These are phyloP conservation scores for Pigoraptor vietnamica DNA, from an alignment of 78 protist species.

Conservation along the genomic window DNA sequence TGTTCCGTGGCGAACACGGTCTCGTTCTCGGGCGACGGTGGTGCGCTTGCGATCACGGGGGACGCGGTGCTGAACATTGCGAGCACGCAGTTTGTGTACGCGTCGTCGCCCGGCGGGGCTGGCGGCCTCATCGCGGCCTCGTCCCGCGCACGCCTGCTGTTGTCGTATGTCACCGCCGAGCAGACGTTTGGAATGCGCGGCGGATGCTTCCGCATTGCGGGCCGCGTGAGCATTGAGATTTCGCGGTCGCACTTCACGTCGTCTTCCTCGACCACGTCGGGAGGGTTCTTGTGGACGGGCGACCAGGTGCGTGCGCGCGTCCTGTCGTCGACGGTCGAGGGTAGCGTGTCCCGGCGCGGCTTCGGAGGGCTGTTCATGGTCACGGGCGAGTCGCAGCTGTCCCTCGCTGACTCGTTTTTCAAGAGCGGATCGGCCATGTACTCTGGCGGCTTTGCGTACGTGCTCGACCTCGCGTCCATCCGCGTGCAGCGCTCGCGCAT, in stretches of 20 bases:
- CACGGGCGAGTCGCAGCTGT: not conserved
- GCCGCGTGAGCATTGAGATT: not conserved
- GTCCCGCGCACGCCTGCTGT: not conserved
- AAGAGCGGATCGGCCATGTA: not conserved
- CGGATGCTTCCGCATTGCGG: not conserved
- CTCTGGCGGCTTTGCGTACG: not conserved
- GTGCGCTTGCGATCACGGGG: not conserved
- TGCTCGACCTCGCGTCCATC: not conserved
- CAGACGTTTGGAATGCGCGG: not conserved
- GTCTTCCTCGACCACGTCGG: not conserved
- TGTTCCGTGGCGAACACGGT: not conserved
- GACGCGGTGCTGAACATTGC: not conserved
- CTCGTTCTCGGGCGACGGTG: not conserved
- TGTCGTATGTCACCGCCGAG: not conserved
- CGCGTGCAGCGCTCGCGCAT: not conserved
- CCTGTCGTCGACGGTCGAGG: not conserved
- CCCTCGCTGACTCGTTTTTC: not conserved
- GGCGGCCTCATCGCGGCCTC: not conserved
- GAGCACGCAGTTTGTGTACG: not conserved
- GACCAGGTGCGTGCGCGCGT: not conserved
- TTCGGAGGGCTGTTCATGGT: not conserved
- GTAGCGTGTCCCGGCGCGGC: not conserved
- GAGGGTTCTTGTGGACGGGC: not conserved
- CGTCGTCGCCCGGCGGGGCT: not conserved
- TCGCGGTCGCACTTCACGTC: not conserved